Evolutionary conservation across 768 basidiomycete genomes (phyloP), one percentile per base, ranked within the genome.

Genomic region (Mycena sanguinolenta): DNA sequence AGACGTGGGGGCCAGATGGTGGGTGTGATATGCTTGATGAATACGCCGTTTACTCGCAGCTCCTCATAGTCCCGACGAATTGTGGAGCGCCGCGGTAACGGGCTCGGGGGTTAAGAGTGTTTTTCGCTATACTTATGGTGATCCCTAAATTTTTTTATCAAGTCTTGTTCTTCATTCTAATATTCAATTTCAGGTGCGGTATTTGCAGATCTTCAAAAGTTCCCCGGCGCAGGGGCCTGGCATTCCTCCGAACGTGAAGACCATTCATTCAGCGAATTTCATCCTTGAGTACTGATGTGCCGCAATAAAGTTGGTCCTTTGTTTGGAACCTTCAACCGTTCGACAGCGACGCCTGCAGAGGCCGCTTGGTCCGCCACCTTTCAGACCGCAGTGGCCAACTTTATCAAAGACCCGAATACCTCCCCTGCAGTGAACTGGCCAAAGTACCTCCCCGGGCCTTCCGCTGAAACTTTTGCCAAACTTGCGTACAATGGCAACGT

Each of bases 241-340:
- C 74, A 76, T 69, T 67, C 72, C 0, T 67, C 75, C 13, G 75
- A 76, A 60, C 38, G 75, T 76, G 13, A 52, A 5, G 21, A 6
- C 7, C 7, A 1, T 13, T 44, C 46, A 8, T 12, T 23, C 25
- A 5, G 10, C 0, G 27, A 19, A 17, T 34, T 30, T 2, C 46
- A n/a, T 46, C 4, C 9, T n/a, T n/a, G n/a, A n/a, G n/a, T n/a
- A n/a, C 27, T 28, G 28, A 54, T 7, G 42, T 17, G 21, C 19
- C 19, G 30, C 5, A 2, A 1, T 13, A 2, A 21, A 55, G 54
- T 58, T 6, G 72, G 73, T 13, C 52, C 53, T 13, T 39, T 79
- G 13, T 79, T 79, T 46, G 78, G 77, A 16, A 77, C 77, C 0
- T 75, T 69, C 71, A 75, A 73, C 62, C 42, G 27, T 13, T 63